phyloP scores from a whole-genome alignment of 2,329 filamentous ascomycete species.

The Didymella glomerata region DNA sequence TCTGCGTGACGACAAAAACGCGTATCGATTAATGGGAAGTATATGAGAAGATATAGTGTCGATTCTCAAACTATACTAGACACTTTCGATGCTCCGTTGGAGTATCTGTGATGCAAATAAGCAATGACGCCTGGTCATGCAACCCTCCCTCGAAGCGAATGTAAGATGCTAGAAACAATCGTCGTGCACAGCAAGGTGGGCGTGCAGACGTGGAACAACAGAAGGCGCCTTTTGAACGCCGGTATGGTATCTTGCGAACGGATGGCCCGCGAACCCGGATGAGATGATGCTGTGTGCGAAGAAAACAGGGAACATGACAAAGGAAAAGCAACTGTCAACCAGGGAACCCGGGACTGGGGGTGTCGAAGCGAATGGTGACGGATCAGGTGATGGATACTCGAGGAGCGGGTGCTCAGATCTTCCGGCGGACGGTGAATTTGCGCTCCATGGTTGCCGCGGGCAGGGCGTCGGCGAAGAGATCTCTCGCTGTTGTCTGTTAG shows the following conservation, averaged over 20 bases:
- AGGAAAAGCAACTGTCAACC: no score
- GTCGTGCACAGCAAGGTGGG: not conserved
- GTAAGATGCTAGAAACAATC: not conserved
- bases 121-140: not conserved
- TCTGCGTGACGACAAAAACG: no score
- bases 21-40: no score
- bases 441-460: conserved; percentile 54
- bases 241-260: not conserved
- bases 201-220: not conserved
- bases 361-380: not conserved
- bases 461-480: conserved; percentile 56
- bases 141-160: not conserved
- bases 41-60: no score
- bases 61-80: no score
- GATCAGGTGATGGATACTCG: no score
- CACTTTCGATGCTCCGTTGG: not conserved
- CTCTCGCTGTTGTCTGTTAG: conserved; percentile 53
- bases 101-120: not conserved
- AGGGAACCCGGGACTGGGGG: no score
- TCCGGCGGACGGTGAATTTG: conserved; percentile 55
- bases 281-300: not conserved
- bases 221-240: not conserved
- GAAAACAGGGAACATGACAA: not conserved
- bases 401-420: conserved; percentile 39
- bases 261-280: not conserved